phyloP scores from a whole-genome alignment of 768 basidiomycete genomes.

The Suillus fuscotomentosus region DNA sequence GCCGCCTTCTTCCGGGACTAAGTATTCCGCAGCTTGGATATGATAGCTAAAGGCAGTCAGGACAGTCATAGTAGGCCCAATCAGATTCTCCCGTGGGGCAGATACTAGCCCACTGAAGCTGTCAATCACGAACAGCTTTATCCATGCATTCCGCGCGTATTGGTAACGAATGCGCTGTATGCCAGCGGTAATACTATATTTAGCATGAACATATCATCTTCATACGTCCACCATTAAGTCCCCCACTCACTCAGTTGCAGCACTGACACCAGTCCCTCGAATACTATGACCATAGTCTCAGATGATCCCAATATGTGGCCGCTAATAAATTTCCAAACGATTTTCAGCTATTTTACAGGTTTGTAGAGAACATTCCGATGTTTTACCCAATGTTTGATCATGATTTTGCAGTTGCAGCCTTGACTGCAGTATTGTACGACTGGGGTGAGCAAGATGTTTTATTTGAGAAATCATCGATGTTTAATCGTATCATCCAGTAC shows the following conservation, averaged over 20 bases:
- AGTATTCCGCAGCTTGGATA: no score
- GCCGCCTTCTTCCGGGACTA: no score
- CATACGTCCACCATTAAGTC: not conserved
- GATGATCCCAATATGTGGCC: not conserved
- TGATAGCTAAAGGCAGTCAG: no score
- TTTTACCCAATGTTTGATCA: not conserved
- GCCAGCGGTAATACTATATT: not conserved
- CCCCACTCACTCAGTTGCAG: not conserved
- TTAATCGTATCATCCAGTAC: not conserved
- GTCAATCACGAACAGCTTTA: not conserved
- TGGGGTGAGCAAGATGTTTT: not conserved
- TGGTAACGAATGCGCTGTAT: not conserved
- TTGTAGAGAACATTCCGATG: not conserved
- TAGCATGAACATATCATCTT: not conserved
- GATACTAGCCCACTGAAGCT: not conserved
- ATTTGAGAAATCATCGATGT: not conserved
- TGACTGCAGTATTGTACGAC: not conserved
- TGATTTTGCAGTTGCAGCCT: not conserved
- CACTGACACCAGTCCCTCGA: not conserved
- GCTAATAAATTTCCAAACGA: not conserved
- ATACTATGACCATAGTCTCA: not conserved
- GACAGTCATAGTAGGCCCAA: no score
- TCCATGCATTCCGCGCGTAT: not conserved
- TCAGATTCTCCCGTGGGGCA: not conserved
- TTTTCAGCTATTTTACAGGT: not conserved